Base-by-base conservation (phyloP, 345 rosid genomes). In the Heritiera littoralis region DNA sequence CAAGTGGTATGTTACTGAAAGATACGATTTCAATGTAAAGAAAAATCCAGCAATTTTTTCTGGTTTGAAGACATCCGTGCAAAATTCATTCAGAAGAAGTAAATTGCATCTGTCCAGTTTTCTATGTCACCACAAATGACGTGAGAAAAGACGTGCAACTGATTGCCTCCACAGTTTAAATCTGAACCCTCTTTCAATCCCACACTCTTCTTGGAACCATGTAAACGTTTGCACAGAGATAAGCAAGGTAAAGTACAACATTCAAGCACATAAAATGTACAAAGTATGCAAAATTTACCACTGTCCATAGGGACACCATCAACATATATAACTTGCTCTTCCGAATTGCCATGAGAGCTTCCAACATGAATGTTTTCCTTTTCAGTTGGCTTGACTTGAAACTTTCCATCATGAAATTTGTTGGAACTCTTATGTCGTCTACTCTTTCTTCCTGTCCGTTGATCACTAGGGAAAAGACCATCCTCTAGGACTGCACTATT, bases 401-500 rank as follows among this genome's bases (percentile, higher is more conserved):
- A 80, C 82, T 86, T 89, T 35, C 38, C 38, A 78, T 91, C 93
- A 81, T 60, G 74, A 82, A 86, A 65, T 86, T 84, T 89, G 81
- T 84, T 76, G 65, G 90, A 86, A 86, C 83, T 87, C 86, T 84
- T 96, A 75, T 89, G 95, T 71, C 97, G 92, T 85, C 97, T 91
- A 79, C 89, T 74, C 83, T 84, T 92, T 89, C 93, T 89, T 85
- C 92, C 95, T 9, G 86, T 49, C 41, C 88, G 82, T 79, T 87
- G 83, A 58, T 91, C 94, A 77, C 88, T 81, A 55, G 79, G 82
- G 66, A 88, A 74, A 79, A 80, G 59, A 72, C 84, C 89, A 86
- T 83, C 90, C 80, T 87, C 89, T 9, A 69, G 58, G 83, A 81
- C 71, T 75, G 78, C 79, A 72, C 86, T 87, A 63, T 85, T 85